Percentiles rank a stretch among this genome's conserved stretches.
Evolutionary conservation across 2,329 filamentous ascomycete genomes (phyloP).

Genomic region (Alternaria solani): DNA sequence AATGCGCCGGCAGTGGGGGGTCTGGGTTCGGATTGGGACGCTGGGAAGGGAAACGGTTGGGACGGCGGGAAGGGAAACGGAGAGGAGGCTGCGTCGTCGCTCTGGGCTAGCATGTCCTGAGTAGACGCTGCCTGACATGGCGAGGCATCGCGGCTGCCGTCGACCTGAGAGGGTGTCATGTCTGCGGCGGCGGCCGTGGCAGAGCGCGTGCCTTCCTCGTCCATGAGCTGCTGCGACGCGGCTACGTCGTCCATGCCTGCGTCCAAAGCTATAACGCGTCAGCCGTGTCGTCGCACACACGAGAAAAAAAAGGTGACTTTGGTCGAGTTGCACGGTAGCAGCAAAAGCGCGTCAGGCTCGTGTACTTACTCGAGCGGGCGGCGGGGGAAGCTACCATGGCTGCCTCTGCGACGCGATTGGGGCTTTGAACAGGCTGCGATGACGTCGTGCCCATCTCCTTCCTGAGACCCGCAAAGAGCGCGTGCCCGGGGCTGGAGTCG

Average conservation of each 20-base stretch:
- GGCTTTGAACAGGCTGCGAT: conserved; percentile 22
- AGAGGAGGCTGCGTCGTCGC: conserved; percentile 4
- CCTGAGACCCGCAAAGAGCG: conserved; percentile 3
- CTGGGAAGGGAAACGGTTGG: conserved; percentile 15
- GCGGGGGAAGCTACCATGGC: conserved; percentile 14
- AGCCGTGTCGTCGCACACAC: conserved; percentile 9
- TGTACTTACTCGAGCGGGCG: conserved; percentile 28
- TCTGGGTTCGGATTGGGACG: conserved; percentile 3
- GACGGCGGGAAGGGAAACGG: conserved; percentile 15
- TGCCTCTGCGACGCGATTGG: neutral
- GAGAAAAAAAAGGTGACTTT: too few species aligned
- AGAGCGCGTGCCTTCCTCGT: conserved; percentile 18
- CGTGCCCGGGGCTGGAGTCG: conserved; percentile 6
- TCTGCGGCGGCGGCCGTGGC: conserved; percentile 2
- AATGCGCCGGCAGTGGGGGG: neutral
- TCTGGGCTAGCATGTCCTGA: neutral
- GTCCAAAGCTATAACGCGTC: conserved; percentile 20
- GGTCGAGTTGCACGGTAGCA: neutral
- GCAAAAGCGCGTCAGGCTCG: neutral
- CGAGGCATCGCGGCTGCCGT: neutral
- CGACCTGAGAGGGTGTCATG: neutral
- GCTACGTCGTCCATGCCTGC: conserved; percentile 30
- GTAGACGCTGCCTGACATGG: neutral
- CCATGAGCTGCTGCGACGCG: conserved; percentile 33
- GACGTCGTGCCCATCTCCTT: conserved; percentile 26